Percentiles rank a stretch among this genome's conserved stretches.
Evolutionary conservation across 257 asterid genomes (phyloP).

Genomic region (Oldenlandia corymbosa): DNA sequence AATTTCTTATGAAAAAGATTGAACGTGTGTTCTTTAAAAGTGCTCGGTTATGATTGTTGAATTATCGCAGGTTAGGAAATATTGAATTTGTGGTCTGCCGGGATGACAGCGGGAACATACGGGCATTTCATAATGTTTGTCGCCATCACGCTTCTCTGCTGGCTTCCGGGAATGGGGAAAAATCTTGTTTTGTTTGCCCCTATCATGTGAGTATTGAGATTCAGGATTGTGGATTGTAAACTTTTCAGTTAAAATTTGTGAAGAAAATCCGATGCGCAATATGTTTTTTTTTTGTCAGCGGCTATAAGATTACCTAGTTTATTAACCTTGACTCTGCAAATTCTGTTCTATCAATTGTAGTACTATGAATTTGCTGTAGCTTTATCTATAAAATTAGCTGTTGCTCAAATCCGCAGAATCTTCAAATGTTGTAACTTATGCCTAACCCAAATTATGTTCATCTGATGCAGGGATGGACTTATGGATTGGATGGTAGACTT

Average conservation of each 20-base stretch:
- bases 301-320: too few species aligned
- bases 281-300: too few species aligned
- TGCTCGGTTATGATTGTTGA: slow-evolving; percentile 16
- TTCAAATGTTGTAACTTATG: background rate
- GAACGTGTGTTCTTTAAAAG: background rate
- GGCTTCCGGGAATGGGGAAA: slow-evolving; percentile 66
- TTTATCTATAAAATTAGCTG: too few species aligned
- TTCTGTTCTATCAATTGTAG: too few species aligned
- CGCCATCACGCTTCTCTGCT: slow-evolving; percentile 88
- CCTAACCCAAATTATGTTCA: background rate
- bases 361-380: too few species aligned
- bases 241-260: too few species aligned
- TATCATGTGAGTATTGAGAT: slow-evolving; percentile 67
- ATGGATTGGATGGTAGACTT: slow-evolving; percentile 75
- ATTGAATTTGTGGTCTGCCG: slow-evolving; percentile 72
- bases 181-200: slow-evolving; percentile 79
- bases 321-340: too few species aligned
- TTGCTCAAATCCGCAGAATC: too few species aligned
- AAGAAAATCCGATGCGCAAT: too few species aligned
- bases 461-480: slow-evolving; percentile 69
- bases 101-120: slow-evolving; percentile 53
- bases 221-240: too few species aligned
- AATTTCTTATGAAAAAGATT: background rate
- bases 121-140: slow-evolving; percentile 83
- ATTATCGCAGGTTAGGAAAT: slow-evolving; percentile 61